Conservation (phyloP, 1,284 basidiomycete species). For the Ustilago crameri region DNA sequence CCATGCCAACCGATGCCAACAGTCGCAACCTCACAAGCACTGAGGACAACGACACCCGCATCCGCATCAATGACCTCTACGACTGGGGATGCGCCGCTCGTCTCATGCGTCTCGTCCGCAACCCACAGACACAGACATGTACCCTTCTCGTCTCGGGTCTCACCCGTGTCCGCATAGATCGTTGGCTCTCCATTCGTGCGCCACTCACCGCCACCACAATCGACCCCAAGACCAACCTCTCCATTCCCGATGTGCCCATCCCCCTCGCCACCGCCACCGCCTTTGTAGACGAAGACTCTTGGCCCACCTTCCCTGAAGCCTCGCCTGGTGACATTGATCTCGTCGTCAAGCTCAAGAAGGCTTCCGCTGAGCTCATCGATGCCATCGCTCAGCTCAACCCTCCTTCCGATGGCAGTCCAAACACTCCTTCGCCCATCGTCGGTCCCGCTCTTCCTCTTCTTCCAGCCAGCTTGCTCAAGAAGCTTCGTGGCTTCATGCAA, state of each 20-base stretch:
- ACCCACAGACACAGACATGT: conserved; percentile 61
- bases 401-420: conserved; percentile 20
- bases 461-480: conserved; percentile 55
- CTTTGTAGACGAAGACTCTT: conserved; percentile 53
- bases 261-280: conserved; percentile 57
- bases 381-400: conserved; percentile 46
- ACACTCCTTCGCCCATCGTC: conserved; percentile 39
- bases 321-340: conserved; percentile 47
- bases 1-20: conserved; percentile 26
- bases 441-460: conserved; percentile 58
- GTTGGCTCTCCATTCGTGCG: conserved; percentile 60
- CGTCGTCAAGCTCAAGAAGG: conserved; percentile 49
- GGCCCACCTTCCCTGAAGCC: conserved; percentile 46
- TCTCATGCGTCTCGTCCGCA: conserved; percentile 62
- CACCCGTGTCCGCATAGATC: conserved; percentile 59
- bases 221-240: conserved; percentile 56
- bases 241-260: conserved; percentile 59
- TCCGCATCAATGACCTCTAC: conserved; percentile 55
- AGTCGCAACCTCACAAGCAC: conserved; percentile 33
- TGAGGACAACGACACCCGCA: conserved; percentile 42
- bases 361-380: conserved; percentile 55
- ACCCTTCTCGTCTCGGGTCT: conserved; percentile 64
- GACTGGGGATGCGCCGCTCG: conserved; percentile 65
- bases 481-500: conserved; percentile 56
- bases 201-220: conserved; percentile 58